phyloP scores from a whole-genome alignment of 371 early-diverging fungal species.

The Apophysomyces variabilis region DNA sequence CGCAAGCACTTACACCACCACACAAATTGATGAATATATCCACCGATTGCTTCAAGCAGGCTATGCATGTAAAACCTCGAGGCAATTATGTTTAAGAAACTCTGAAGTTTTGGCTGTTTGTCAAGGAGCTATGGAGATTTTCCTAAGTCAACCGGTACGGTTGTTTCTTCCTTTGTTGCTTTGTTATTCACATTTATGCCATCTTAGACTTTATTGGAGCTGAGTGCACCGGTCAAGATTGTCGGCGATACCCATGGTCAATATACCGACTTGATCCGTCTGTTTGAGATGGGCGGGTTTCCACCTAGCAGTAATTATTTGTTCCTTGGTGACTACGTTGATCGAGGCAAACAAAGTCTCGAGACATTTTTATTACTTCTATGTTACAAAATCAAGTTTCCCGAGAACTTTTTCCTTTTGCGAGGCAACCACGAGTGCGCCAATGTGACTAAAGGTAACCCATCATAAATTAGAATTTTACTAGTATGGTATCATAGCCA shows the following conservation, averaged over 20 bases:
- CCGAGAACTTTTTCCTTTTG: conserved; percentile 94
- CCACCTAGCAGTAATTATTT: conserved; percentile 90
- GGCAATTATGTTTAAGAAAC: conserved; percentile 72
- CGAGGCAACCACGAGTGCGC: conserved; percentile 99
- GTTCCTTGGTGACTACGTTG: conserved; percentile 97
- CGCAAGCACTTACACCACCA: conserved; percentile 20
- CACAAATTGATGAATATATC: conserved; percentile 84
- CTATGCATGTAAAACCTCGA: conserved; percentile 67
- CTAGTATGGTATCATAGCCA: neutral
- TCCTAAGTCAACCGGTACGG: conserved; percentile 85
- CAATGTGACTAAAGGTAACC: conserved; percentile 84
- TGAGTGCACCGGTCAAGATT: conserved; percentile 95
- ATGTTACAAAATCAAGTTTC: conserved; percentile 97
- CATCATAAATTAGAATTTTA: no score
- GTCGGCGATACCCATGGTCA: conserved; percentile 97
- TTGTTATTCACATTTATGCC: neutral
- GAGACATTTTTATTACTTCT: conserved; percentile 95
- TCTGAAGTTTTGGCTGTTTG: conserved; percentile 89
- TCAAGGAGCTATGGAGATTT: conserved; percentile 81
- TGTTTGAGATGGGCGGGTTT: conserved; percentile 93
- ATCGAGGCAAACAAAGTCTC: conserved; percentile 94
- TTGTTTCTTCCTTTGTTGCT: neutral
- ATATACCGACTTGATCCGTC: conserved; percentile 85
- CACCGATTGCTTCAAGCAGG: conserved; percentile 76
- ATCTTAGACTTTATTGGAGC: conserved; percentile 79